Evolutionary conservation across 2,329 filamentous ascomycete genomes (phyloP).

Genomic region (Geoglossum cookeanum): DNA sequence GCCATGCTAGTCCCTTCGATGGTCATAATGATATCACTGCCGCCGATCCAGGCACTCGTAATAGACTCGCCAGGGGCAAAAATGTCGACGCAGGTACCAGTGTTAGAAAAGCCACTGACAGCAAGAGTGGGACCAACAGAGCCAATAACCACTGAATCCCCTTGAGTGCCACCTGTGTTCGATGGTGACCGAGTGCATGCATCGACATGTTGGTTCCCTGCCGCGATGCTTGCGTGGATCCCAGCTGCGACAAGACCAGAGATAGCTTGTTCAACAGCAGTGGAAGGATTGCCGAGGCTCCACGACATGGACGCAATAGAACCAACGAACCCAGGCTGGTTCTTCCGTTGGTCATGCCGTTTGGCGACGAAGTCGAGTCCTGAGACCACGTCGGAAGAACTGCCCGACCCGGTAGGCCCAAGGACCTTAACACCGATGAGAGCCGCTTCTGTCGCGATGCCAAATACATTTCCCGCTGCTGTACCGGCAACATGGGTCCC

Average conservation of each 20-base stretch:
- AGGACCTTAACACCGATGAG: conserved; percentile 32
- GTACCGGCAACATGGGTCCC: conserved; percentile 23
- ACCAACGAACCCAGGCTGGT: conserved; percentile 4
- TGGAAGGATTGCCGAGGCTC: not conserved
- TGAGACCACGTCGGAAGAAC: conserved; percentile 26
- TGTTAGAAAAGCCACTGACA: conserved; percentile 5
- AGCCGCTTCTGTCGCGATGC: conserved; percentile 20
- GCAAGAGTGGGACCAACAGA: conserved; percentile 1
- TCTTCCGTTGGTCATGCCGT: conserved; percentile 13
- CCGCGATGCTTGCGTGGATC: conserved; percentile 6
- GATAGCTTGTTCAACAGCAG: conserved; percentile 3
- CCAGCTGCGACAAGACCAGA: not conserved
- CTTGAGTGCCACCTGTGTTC: not conserved
- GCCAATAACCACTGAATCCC: conserved; percentile 3
- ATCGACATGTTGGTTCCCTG: conserved; percentile 4
- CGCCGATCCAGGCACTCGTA: conserved; percentile 5
- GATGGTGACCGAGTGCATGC: conserved; percentile 3
- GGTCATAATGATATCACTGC: not conserved
- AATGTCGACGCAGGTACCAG: conserved; percentile 6
- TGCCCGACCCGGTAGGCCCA: conserved; percentile 26
- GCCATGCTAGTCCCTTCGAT: conserved; percentile 5
- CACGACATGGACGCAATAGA: conserved; percentile 5
- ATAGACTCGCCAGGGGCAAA: conserved; percentile 7
- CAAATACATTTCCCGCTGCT: conserved; percentile 18
- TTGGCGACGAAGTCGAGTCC: conserved; percentile 25